phyloP scores from a whole-genome alignment of 1,284 basidiomycete genomes.

The Gomphus bonarii region DNA sequence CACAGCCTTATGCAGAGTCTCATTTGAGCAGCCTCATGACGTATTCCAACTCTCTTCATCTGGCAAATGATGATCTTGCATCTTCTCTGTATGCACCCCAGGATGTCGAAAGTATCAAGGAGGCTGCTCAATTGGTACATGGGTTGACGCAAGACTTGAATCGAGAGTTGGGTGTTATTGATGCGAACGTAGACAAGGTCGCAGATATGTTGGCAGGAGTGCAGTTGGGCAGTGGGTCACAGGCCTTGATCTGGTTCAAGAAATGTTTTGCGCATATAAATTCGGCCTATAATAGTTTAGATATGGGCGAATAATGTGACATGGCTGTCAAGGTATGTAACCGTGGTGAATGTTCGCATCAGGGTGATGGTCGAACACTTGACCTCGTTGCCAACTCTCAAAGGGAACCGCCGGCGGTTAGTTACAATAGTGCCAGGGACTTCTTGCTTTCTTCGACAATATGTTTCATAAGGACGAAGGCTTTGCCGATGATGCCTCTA shows the following conservation, averaged over 20 bases:
- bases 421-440: background rate
- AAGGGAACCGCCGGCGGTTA: background rate
- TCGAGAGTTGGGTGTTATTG: slow-evolving; percentile 4
- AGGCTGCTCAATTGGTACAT: background rate
- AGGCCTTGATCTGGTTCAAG: slow-evolving; percentile 5
- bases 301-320: background rate
- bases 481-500: slow-evolving; percentile 11
- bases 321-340: background rate
- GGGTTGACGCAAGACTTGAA: slow-evolving; percentile 2
- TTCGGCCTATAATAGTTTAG: background rate
- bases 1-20: background rate
- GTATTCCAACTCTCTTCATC: slow-evolving; percentile 40
- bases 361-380: background rate
- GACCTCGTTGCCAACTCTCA: too few relatives aligned
- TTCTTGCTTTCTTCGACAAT: background rate
- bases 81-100: slow-evolving; percentile 55
- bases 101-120: slow-evolving; percentile 28
- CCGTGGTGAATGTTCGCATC: background rate
- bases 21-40: slow-evolving; percentile 40
- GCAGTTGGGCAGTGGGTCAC: background rate
- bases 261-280: slow-evolving; percentile 10
- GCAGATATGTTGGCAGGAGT: background rate
- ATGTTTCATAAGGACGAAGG: slow-evolving; percentile 14
- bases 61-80: slow-evolving; percentile 52
- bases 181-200: background rate